Conservation (phyloP, 257 asterid species). For the Prunella vulgaris region DNA sequence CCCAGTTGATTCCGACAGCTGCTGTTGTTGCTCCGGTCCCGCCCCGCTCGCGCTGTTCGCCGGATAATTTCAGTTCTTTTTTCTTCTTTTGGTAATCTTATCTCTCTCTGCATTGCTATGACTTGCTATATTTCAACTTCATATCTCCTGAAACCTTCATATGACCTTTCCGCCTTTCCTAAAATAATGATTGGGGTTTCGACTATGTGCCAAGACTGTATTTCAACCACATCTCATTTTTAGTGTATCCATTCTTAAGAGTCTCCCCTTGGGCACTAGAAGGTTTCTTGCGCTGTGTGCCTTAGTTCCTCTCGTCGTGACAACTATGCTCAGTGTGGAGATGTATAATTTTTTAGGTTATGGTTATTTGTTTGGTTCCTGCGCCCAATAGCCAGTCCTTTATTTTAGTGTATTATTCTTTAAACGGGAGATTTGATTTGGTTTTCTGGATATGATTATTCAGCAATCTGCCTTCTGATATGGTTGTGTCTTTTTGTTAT, state of each 20-base stretch:
- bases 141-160: background rate
- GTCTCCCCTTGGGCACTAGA: background rate
- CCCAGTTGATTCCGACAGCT: background rate
- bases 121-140: background rate
- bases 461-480: background rate
- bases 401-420: background rate
- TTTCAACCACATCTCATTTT: no score
- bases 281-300: background rate
- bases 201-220: background rate
- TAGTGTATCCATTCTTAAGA: background rate
- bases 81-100: background rate
- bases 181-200: background rate
- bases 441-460: background rate
- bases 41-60: background rate
- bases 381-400: background rate
- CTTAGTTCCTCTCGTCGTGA: background rate
- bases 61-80: background rate
- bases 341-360: background rate
- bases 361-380: no score
- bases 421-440: background rate
- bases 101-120: background rate
- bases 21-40: background rate
- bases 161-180: background rate
- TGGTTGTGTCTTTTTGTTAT: background rate
- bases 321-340: background rate